Evolutionary conservation across 2,329 filamentous ascomycete genomes (phyloP).

Genomic region (Colletotrichum camelliae): DNA sequence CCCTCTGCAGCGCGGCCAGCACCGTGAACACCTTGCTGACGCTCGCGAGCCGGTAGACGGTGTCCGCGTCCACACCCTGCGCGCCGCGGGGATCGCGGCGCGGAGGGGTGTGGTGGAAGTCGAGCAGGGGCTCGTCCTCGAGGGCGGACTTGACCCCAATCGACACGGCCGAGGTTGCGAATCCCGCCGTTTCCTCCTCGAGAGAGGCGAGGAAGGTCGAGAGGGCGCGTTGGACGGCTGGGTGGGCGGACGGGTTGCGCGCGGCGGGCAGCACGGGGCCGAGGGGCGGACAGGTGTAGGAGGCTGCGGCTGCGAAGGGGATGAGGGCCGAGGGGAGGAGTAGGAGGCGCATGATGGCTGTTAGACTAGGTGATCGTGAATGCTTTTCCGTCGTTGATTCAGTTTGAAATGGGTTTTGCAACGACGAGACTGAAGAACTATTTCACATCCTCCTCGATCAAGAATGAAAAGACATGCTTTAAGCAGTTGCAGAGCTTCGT

Average conservation of each 20-base stretch:
- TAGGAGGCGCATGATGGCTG: neutral
- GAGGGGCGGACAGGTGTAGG: constrained; percentile 15
- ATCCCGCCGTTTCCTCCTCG: neutral
- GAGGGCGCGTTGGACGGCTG: constrained; percentile 10
- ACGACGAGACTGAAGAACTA: neutral
- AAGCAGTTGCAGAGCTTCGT: neutral
- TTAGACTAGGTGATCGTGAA: neutral
- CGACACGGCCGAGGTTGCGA: constrained; percentile 30
- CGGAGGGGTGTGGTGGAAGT: constrained; percentile 29
- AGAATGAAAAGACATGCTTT: neutral
- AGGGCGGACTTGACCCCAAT: constrained; percentile 28
- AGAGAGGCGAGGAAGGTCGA: constrained; percentile 3
- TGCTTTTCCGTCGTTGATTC: too few relatives aligned
- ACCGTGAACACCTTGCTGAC: constrained; percentile 41
- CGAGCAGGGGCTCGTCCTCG: constrained; percentile 28
- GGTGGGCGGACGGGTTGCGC: constrained; percentile 8
- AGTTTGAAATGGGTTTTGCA: neutral
- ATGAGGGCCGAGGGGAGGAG: neutral
- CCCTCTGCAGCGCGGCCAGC: constrained; percentile 18
- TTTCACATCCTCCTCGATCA: neutral
- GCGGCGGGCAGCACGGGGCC: constrained; percentile 18
- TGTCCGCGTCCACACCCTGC: constrained; percentile 32
- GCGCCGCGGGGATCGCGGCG: constrained; percentile 25
- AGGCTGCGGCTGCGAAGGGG: neutral
- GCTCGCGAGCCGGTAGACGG: constrained; percentile 45